Conservation (phyloP, 192 early-diverging fungal species). For the Linnemannia elongata region DNA sequence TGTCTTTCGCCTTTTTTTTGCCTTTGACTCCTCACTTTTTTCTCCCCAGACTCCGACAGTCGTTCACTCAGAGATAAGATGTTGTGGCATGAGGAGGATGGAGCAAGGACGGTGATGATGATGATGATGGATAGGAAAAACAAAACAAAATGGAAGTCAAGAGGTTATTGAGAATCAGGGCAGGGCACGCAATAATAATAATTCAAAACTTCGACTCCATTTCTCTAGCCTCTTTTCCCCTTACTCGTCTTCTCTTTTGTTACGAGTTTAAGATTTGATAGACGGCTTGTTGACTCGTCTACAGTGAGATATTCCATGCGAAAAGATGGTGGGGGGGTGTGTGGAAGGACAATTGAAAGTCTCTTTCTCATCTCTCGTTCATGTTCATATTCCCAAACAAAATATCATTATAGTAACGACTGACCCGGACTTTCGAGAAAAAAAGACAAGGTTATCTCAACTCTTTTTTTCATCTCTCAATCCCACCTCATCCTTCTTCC, state of each 20-base stretch:
- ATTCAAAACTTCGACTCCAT: no score
- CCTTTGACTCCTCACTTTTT: background rate
- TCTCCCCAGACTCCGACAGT: conserved; percentile 1
- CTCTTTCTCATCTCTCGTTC: background rate
- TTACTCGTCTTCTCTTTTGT: no score
- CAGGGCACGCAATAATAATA: no score
- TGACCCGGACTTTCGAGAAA: no score
- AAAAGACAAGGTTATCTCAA: no score
- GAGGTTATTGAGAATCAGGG: background rate
- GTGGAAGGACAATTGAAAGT: background rate
- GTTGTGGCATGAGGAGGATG: background rate
- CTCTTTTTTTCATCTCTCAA: no score
- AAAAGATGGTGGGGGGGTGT: background rate
- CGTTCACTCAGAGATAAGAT: conserved; percentile 10
- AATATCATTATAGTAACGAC: no score
- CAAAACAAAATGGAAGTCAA: background rate
- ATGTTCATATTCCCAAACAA: background rate
- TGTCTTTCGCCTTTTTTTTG: background rate
- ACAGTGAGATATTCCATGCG: background rate
- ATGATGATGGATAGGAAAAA: background rate
- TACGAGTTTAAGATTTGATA: background rate
- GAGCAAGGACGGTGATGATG: background rate
- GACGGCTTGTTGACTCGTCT: background rate
- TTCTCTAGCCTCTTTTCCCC: no score
- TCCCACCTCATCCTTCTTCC: no score